A percentile compares a stretch with the other conserved stretches of the same genome.
Conservation (phyloP, 257 asterid species). For the Solanum rostratum region DNA sequence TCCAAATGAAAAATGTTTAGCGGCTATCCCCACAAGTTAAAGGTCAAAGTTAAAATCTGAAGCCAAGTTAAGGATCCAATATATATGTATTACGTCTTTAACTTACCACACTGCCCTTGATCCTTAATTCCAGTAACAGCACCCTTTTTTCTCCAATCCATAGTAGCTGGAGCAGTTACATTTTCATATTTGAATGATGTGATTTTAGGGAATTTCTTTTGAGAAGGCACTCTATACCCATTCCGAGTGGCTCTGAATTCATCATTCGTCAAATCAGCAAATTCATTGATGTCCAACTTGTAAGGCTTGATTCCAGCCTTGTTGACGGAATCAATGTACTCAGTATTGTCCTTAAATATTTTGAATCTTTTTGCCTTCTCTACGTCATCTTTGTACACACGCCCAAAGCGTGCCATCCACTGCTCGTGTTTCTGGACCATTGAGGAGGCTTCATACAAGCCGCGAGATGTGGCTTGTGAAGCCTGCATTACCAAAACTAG, state of each 20-base stretch:
- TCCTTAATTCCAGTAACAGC: not conserved
- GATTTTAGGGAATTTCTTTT: not conserved
- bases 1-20: not conserved
- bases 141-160: not conserved
- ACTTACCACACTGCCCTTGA: not conserved
- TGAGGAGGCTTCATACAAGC: not conserved
- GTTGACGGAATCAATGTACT: not conserved
- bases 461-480: not conserved
- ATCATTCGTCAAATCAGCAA: not conserved
- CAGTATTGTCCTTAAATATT: not conserved
- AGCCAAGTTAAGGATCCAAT: no score
- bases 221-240: not conserved
- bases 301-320: not conserved
- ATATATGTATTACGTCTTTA: no score
- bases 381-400: not conserved
- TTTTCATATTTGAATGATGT: not conserved
- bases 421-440: not conserved
- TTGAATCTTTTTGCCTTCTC: not conserved
- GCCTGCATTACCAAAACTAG: not conserved
- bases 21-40: fast-evolving
- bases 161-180: not conserved
- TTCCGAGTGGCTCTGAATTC: not conserved
- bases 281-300: not conserved
- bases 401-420: not conserved
- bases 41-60: no score